Evolutionary conservation across 2,329 filamentous ascomycete genomes (phyloP).

Genomic region (Calonectria ilicicola): DNA sequence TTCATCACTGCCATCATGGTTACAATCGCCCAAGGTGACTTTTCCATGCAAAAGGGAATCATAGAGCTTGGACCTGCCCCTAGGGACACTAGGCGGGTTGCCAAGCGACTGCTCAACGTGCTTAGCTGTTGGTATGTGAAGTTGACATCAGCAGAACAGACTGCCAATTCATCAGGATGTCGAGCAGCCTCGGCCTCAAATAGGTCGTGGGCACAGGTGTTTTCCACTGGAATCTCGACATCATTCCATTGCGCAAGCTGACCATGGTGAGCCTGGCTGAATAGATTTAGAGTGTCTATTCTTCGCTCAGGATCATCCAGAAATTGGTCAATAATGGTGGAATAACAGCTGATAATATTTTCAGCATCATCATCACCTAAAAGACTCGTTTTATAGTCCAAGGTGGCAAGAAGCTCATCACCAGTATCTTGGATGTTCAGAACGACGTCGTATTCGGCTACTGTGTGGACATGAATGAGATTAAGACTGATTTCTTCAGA

Average conservation of each 20-base stretch:
- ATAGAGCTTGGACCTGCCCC: neutral
- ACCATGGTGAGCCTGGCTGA: neutral
- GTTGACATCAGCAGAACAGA: neutral
- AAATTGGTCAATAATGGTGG: neutral
- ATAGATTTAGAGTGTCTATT: neutral
- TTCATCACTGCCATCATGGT: slow-evolving; percentile 49
- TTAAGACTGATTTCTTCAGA: neutral
- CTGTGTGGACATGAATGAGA: neutral
- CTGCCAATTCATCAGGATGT: neutral
- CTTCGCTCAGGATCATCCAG: neutral
- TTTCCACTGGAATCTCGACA: neutral
- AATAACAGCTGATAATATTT: neutral
- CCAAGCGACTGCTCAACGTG: neutral
- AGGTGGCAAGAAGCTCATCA: neutral
- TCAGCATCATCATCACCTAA: neutral
- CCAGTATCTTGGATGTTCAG: neutral
- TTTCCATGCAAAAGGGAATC: slow-evolving; percentile 25
- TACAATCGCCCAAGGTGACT: slow-evolving; percentile 30
- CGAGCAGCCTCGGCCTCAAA: neutral
- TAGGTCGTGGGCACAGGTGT: neutral
- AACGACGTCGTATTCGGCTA: neutral
- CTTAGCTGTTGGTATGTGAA: neutral
- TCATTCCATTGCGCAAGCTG: neutral
- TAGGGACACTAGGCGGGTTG: neutral
- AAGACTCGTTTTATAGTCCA: neutral